These are phyloP conservation scores for Emericellopsis terricola DNA, from an alignment of 495 filamentous ascomycete genomes.

Conservation along the genomic window DNA sequence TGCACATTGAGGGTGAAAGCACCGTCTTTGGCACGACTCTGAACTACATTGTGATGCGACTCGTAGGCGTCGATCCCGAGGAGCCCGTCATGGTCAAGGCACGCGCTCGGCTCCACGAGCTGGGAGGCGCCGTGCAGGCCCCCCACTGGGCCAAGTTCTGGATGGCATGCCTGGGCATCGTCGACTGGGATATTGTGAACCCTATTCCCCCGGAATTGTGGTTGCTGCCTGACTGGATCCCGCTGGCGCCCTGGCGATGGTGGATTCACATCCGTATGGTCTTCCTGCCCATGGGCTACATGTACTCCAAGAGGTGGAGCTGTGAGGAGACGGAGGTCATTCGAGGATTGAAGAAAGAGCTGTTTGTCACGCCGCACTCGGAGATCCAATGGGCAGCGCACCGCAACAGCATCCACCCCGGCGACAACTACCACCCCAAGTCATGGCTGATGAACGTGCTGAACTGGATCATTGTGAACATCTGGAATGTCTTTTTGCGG, in stretches of 20 bases:
- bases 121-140: constrained; percentile 69
- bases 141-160: constrained; percentile 96
- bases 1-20: constrained; percentile 92
- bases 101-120: constrained; percentile 58
- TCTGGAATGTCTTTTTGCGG: constrained; percentile 63
- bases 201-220: constrained; percentile 86
- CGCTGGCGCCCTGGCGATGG: constrained; percentile 91
- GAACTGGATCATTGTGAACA: constrained; percentile 57
- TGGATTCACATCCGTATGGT: constrained; percentile 96
- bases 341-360: constrained; percentile 55
- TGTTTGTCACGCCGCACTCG: constrained; percentile 67
- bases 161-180: constrained; percentile 68
- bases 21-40: constrained; percentile 77
- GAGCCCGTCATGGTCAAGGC: constrained; percentile 79
- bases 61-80: constrained; percentile 80
- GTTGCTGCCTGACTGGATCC: constrained; percentile 91
- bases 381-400: constrained; percentile 58
- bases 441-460: constrained; percentile 57
- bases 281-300: constrained; percentile 78
- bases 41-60: constrained; percentile 72
- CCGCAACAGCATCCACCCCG: constrained; percentile 62
- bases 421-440: constrained; percentile 90
- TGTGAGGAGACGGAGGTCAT: constrained; percentile 55
- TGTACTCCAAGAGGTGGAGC: constrained; percentile 65
- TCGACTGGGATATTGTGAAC: constrained; percentile 83